phyloP scores from a whole-genome alignment of 2,329 filamentous ascomycete genomes.

The Paramyrothecium roridum region DNA sequence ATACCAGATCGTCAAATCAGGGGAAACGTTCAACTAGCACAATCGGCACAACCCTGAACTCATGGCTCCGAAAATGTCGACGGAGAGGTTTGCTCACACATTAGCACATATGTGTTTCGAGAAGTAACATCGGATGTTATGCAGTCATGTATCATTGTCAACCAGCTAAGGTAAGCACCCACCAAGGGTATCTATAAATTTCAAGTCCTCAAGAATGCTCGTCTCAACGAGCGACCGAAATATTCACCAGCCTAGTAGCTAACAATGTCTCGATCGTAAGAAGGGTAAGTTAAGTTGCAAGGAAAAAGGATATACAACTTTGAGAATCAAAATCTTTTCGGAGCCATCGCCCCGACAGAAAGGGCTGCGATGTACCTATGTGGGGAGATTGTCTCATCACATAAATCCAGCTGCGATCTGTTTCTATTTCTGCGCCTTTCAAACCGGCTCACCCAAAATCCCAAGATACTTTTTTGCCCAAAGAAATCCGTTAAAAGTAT shows the following conservation, averaged over 20 bases:
- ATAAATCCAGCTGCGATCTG: background rate
- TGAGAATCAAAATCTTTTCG: background rate
- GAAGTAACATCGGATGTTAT: too few species aligned
- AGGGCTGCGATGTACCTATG: background rate
- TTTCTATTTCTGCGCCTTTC: background rate
- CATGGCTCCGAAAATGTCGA: too few species aligned
- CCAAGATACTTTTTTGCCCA: background rate
- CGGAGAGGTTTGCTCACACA: too few species aligned
- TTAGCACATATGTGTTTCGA: too few species aligned
- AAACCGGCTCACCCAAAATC: background rate
- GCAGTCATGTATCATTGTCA: background rate
- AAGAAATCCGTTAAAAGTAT: background rate
- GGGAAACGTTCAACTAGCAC: too few species aligned
- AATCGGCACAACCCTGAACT: too few species aligned
- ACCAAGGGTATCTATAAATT: background rate
- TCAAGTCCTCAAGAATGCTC: background rate
- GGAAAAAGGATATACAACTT: background rate
- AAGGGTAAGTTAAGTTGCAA: background rate
- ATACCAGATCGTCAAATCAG: too few species aligned
- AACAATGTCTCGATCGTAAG: background rate
- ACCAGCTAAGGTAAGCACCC: background rate
- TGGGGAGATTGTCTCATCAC: background rate
- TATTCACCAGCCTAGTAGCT: background rate
- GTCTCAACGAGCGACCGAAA: background rate
- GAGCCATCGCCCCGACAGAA: background rate